phyloP scores from a whole-genome alignment of 495 filamentous ascomycete species.

The Penicillium angulare region DNA sequence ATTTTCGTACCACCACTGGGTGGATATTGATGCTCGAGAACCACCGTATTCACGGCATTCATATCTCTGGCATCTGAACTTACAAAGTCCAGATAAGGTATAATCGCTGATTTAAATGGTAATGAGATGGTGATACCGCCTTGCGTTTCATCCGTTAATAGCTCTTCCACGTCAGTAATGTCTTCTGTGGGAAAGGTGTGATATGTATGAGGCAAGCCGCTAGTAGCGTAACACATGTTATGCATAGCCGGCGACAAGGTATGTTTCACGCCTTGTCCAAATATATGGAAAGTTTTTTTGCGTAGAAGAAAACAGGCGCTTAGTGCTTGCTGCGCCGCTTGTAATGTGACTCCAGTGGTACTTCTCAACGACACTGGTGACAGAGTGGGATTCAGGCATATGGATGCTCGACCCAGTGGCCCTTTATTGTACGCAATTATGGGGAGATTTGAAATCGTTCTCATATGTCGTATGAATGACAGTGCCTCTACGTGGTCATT shows the following conservation, averaged over 20 bases:
- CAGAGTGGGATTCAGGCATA: constrained; percentile 58
- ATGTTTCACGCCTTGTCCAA: constrained; percentile 23
- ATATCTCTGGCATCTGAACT: constrained; percentile 59
- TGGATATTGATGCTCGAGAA: constrained; percentile 38
- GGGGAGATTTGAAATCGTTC: constrained; percentile 7
- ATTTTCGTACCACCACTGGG: constrained; percentile 26
- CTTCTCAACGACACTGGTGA: constrained; percentile 48
- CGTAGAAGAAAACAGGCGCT: constrained; percentile 48
- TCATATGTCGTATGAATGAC: constrained; percentile 1
- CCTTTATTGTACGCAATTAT: constrained; percentile 36
- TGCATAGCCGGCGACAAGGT: constrained; percentile 51
- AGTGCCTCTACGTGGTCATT: constrained; percentile 14
- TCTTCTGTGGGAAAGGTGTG: constrained; percentile 51
- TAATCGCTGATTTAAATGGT: constrained; percentile 62
- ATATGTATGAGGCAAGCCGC: constrained; percentile 66
- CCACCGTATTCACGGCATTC: constrained; percentile 67
- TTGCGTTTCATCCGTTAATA: constrained; percentile 54
- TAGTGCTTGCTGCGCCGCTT: constrained; percentile 29
- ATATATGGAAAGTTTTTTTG: constrained; percentile 22
- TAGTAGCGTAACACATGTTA: constrained; percentile 60
- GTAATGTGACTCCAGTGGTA: constrained; percentile 10
- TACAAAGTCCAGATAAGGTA: constrained; percentile 57
- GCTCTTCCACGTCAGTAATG: constrained; percentile 53
- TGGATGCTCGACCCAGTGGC: constrained; percentile 52
- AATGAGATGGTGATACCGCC: constrained; percentile 64